These are phyloP conservation scores for Globisporangium sylvaticum DNA, from an alignment of 352 stramenopile species.

Conservation along the genomic window DNA sequence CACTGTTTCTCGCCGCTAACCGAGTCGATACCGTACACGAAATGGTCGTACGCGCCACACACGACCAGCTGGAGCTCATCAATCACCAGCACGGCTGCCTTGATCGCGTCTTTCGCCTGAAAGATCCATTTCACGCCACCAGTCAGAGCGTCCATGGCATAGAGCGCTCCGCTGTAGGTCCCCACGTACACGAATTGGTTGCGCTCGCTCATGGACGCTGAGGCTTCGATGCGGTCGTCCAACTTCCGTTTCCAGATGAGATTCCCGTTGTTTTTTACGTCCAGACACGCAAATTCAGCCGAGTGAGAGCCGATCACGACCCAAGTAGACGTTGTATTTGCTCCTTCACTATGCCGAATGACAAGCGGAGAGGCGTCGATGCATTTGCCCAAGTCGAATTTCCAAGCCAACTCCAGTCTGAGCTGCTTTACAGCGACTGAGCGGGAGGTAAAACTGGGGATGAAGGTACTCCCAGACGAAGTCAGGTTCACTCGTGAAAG, in stretches of 20 bases:
- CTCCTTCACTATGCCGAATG: slow-evolving; percentile 15
- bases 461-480: slow-evolving; percentile 11
- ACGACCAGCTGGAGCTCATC: slow-evolving; percentile 38
- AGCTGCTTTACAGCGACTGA: neutral
- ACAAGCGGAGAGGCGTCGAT: slow-evolving; percentile 64
- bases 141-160: slow-evolving; percentile 33
- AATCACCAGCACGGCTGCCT: slow-evolving; percentile 43
- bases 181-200: slow-evolving; percentile 38
- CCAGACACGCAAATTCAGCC: slow-evolving; percentile 34
- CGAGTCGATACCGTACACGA: slow-evolving; percentile 35
- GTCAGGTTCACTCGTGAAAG: slow-evolving; percentile 26
- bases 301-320: slow-evolving; percentile 54
- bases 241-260: slow-evolving; percentile 38
- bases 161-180: slow-evolving; percentile 48
- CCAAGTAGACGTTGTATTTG: slow-evolving; percentile 13
- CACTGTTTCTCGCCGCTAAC: slow-evolving; percentile 22
- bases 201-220: slow-evolving; percentile 30
- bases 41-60: slow-evolving; percentile 46
- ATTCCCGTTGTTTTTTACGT: slow-evolving; percentile 22
- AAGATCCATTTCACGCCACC: slow-evolving; percentile 34
- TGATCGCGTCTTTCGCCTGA: slow-evolving; percentile 35
- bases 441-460: slow-evolving; percentile 1
- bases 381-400: slow-evolving; percentile 47
- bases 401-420: slow-evolving; percentile 21
- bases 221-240: slow-evolving; percentile 58